phyloP scores from a whole-genome alignment of 352 stramenopile species.

The Phytophthora hibernalis region DNA sequence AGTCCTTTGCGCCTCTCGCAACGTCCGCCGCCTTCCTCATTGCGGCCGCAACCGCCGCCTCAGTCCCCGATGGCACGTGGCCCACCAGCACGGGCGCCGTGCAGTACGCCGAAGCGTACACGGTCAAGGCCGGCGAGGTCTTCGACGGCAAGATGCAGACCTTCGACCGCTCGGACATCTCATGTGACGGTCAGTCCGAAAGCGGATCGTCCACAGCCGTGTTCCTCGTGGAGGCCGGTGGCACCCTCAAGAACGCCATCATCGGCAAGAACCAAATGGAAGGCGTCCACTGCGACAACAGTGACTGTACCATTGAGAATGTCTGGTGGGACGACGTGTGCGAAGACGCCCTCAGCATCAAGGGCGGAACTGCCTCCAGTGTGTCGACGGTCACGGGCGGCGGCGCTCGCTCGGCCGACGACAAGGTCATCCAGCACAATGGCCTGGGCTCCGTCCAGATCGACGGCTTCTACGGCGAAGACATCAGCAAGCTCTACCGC shows the following conservation, averaged over 20 bases:
- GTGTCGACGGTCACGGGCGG: too few species aligned
- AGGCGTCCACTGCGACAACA: constrained; percentile 19
- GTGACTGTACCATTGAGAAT: too few species aligned
- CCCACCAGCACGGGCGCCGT: constrained; percentile 16
- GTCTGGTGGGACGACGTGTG: too few species aligned
- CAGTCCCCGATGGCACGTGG: constrained; percentile 22
- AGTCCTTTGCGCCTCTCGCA: constrained; percentile 18
- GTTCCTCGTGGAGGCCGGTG: constrained; percentile 46
- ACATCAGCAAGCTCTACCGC: too few species aligned
- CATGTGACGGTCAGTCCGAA: constrained; percentile 46
- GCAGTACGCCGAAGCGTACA: constrained; percentile 17
- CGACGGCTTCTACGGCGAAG: too few species aligned
- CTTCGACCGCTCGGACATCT: constrained; percentile 61
- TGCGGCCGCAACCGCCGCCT: too few species aligned
- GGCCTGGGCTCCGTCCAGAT: too few species aligned
- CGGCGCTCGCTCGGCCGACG: too few species aligned
- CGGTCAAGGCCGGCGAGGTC: constrained; percentile 29
- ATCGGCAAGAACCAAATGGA: constrained; percentile 29
- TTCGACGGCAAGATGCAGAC: constrained; percentile 52
- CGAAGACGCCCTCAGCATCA: too few species aligned
- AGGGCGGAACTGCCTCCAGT: too few species aligned
- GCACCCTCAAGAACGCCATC: constrained; percentile 29
- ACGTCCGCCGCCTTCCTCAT: constrained; percentile 12
- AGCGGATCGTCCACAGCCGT: constrained; percentile 21
- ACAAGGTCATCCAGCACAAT: too few species aligned